Percentiles rank a stretch among this genome's conserved stretches.
phyloP scores from a whole-genome alignment of 2,329 filamentous ascomycete species.

The Aspergillus felis region DNA sequence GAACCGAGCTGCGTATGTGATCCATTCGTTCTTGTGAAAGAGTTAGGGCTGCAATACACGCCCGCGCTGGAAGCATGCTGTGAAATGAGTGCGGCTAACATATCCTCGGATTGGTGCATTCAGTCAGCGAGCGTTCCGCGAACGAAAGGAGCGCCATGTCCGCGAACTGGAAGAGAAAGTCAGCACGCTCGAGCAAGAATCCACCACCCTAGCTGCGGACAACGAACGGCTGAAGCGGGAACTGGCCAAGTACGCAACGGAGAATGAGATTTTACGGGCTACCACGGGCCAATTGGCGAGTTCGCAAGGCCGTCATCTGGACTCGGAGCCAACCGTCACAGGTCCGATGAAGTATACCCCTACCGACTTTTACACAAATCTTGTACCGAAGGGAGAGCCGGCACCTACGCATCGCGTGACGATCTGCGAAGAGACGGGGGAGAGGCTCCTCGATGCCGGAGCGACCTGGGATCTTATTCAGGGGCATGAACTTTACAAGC shows the following conservation, averaged over 20 bases:
- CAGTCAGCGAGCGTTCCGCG: constrained; percentile 92
- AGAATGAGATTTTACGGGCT: constrained; percentile 88
- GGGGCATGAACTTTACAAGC: constrained; percentile 69
- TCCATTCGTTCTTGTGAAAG: background rate
- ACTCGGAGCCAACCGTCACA: constrained; percentile 48
- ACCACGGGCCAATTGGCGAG: constrained; percentile 52
- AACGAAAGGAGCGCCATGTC: constrained; percentile 91
- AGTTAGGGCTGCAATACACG: background rate
- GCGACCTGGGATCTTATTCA: constrained; percentile 91
- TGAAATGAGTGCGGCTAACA: background rate
- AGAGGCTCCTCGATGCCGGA: constrained; percentile 67
- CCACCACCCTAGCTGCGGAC: constrained; percentile 69
- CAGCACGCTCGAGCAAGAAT: constrained; percentile 68
- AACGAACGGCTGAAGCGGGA: constrained; percentile 84
- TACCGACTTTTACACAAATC: constrained; percentile 65
- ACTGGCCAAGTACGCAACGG: constrained; percentile 76
- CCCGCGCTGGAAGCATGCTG: background rate
- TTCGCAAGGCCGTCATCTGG: constrained; percentile 35
- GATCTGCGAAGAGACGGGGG: constrained; percentile 59
- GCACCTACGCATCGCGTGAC: constrained; percentile 64
- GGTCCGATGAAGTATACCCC: constrained; percentile 70
- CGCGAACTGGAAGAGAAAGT: constrained; percentile 89
- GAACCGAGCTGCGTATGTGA: constrained; percentile 66
- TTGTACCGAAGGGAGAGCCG: constrained; percentile 49
- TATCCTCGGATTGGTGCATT: background rate